Conservation (phyloP, 2,329 filamentous ascomycete species). For the Fusarium circinatum region DNA sequence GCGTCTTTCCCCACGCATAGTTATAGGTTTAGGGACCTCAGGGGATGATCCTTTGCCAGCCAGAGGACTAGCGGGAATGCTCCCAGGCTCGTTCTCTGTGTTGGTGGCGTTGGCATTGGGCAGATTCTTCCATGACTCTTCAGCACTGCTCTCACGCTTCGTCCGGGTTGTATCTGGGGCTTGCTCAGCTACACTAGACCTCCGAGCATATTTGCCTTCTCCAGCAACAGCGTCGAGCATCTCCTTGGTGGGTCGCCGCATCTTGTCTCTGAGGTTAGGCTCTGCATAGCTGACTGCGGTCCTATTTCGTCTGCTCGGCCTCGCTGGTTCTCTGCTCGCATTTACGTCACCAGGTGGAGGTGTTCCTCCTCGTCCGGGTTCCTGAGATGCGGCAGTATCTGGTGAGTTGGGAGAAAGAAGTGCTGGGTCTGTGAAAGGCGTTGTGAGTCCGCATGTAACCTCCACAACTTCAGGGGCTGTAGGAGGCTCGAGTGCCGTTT, state of each 20-base stretch:
- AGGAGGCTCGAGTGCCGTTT: constrained; percentile 26
- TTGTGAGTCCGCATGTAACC: constrained; percentile 36
- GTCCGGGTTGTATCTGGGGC: constrained; percentile 42
- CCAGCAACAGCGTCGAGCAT: constrained; percentile 77
- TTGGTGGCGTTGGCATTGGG: constrained; percentile 20
- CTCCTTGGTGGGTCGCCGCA: constrained; percentile 82
- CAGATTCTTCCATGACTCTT: constrained; percentile 48
- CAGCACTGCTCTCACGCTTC: constrained; percentile 49
- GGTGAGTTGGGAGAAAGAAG: constrained; percentile 62
- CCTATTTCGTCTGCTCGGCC: constrained; percentile 74
- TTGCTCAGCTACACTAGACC: constrained; percentile 52
- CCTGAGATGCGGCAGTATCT: constrained; percentile 52
- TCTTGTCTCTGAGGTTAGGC: constrained; percentile 83
- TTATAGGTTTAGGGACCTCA: constrained; percentile 48
- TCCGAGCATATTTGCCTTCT: constrained; percentile 64
- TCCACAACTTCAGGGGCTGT: constrained; percentile 24
- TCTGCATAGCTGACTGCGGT: constrained; percentile 82
- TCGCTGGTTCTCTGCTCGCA: constrained; percentile 64
- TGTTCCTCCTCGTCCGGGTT: constrained; percentile 59
- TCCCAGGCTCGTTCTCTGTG: constrained; percentile 29
- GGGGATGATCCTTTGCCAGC: constrained; percentile 51
- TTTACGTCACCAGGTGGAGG: constrained; percentile 70
- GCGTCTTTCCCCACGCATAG: constrained; percentile 56
- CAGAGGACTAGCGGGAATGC: constrained; percentile 53
- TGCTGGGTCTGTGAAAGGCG: constrained; percentile 52